phyloP scores from a whole-genome alignment of 23 red algal genomes.

The Gracilariopsis chorda region DNA sequence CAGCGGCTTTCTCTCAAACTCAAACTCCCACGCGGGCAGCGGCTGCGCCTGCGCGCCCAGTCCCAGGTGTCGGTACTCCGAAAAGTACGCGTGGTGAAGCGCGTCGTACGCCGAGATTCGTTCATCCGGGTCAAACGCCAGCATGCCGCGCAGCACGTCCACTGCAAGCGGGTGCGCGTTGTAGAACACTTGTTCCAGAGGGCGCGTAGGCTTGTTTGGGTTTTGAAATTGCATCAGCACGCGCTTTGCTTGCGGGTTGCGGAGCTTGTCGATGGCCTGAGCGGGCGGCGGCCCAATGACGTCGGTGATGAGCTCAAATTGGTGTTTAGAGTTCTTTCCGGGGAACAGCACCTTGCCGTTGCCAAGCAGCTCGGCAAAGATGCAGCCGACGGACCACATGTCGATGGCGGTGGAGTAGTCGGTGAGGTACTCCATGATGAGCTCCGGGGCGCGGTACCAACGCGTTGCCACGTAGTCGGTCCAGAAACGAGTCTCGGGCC shows the following conservation, averaged over 20 bases:
- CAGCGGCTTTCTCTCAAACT: conserved; percentile 72
- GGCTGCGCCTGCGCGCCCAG: conserved; percentile 69
- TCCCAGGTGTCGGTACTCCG: conserved; percentile 68
- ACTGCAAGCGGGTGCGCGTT: conserved; percentile 67
- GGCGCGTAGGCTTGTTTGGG: conserved; percentile 7
- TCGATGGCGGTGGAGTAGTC: conserved; percentile 92
- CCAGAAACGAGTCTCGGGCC: conserved; percentile 84
- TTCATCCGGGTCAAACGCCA: conserved; percentile 76
- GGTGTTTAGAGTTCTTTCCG: conserved; percentile 74
- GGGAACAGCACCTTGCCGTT: conserved; percentile 84
- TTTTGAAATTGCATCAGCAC: conserved; percentile 51
- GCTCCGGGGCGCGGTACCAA: conserved; percentile 96
- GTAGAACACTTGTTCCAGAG: conserved; percentile 40
- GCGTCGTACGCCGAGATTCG: conserved; percentile 80
- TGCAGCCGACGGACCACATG: conserved; percentile 95
- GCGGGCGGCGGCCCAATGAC: conserved; percentile 68
- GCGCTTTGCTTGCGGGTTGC: conserved; percentile 57
- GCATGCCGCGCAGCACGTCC: conserved; percentile 72
- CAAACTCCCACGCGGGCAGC: conserved; percentile 84
- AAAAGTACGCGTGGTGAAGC: conserved; percentile 82
- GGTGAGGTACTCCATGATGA: conserved; percentile 81
- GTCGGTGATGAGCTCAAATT: conserved; percentile 87
- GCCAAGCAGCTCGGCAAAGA: conserved; percentile 92
- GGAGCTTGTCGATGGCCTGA: conserved; percentile 46
- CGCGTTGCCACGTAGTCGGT: conserved; percentile 97